Evolutionary conservation across 148 eudicot species (phyloP), one percentile per base, ranked within the genome.

Genomic region (Camellia granthamiana): DNA sequence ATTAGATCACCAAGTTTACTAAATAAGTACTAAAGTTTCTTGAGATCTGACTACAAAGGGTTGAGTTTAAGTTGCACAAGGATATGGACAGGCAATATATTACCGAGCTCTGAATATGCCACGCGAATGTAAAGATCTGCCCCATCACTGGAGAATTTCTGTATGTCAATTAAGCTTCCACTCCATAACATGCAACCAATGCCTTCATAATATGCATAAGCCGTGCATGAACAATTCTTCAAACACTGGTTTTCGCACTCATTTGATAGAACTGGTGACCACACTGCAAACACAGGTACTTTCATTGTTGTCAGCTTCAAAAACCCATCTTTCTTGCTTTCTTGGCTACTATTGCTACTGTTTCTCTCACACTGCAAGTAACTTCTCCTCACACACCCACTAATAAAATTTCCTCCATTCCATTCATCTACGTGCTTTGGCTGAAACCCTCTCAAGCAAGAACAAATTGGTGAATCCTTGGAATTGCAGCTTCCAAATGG

Each of bases 401-500:
- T 21, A 30, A 79, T 82, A 85, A 88, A 90, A 80, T 87, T 88
- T 5, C 86, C 88, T 12, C 42, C 67, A 47, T 55, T 83, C 94
- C 94, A 92, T 68, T 88, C 89, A 10, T 67, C 79, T 0, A 2
- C 7, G 12, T 81, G 61, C 38, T 68, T 84, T 47, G 94, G 94
- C 74, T 47, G 74, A 78, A 86, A 91, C 4, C 94, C 93, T 64
- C 56, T 78, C 78, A 90, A 83, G 70, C 97, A 93, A 0, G 72
- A 30, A 68, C 94, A 93, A 21, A 86, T 84, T n/a, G 84, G 87
- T 5, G 84, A 70, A 15, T 55, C 52, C 2, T 80, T 49, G n/a
- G 84, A 23, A 76, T 90, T 78, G 81, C 97, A 93, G 23, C 63
- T 83, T 59, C 93, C 97, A 58, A 87, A 91, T 60, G 83, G 56